Percentiles rank a stretch among this genome's conserved stretches.
phyloP scores from a whole-genome alignment of 495 filamentous ascomycete genomes.

The Clohesyomyces aquaticus region DNA sequence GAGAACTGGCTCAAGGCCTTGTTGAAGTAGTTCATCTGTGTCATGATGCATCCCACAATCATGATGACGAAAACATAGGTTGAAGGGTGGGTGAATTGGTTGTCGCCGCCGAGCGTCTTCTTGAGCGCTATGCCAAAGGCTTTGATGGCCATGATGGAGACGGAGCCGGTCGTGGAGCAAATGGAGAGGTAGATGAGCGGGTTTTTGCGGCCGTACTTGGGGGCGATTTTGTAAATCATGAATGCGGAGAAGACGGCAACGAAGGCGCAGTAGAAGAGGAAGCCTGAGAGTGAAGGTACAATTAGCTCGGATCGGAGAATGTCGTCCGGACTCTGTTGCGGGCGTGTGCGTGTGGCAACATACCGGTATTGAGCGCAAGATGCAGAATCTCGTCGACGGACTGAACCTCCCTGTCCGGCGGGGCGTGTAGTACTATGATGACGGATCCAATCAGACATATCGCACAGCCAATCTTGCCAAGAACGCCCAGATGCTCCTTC shows the following conservation, averaged over 20 bases:
- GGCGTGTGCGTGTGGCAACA: constrained; percentile 3
- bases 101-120: constrained; percentile 84
- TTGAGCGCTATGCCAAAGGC: constrained; percentile 97
- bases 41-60: constrained; percentile 87
- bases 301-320: constrained; percentile 20
- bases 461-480: constrained; percentile 94
- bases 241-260: constrained; percentile 81
- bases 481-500: constrained; percentile 79
- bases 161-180: constrained; percentile 92
- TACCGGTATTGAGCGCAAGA: constrained; percentile 89
- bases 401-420: constrained; percentile 85
- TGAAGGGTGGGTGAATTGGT: constrained; percentile 90
- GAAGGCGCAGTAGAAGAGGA: constrained; percentile 76
- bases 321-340: no score
- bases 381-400: constrained; percentile 85
- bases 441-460: constrained; percentile 95
- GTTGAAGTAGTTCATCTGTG: constrained; percentile 99
- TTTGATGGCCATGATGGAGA: constrained; percentile 98
- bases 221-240: constrained; percentile 95
- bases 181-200: constrained; percentile 95
- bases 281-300: constrained; percentile 63
- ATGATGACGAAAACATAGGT: constrained; percentile 98
- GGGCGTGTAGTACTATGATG: constrained; percentile 96
- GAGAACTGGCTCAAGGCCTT: constrained; percentile 97
- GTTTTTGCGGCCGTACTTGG: constrained; percentile 87